These are phyloP conservation scores for Draba incana DNA, from an alignment of 345 rosid species.

Conservation along the genomic window DNA sequence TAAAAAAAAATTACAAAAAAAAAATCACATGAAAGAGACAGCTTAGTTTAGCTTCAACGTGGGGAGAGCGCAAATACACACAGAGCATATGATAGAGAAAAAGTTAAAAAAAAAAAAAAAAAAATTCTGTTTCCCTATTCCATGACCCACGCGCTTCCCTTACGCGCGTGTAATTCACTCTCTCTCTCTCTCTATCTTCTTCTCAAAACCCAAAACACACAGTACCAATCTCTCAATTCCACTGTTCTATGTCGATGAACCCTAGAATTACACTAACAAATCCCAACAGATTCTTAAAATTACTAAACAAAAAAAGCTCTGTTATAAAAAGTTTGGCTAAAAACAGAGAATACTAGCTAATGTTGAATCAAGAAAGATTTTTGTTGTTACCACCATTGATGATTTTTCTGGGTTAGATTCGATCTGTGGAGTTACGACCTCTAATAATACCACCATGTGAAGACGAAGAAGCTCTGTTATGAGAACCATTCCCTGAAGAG, in stretches of 20 bases:
- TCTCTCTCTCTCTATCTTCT: background rate
- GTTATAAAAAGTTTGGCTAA: background rate
- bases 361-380: constrained; percentile 11
- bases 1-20: background rate
- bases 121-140: constrained; percentile 7
- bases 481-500: constrained; percentile 38
- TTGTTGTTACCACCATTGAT: constrained; percentile 28
- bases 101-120: background rate
- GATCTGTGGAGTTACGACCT: constrained; percentile 40
- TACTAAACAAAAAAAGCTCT: background rate
- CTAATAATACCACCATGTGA: constrained; percentile 28
- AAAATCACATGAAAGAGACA: constrained; percentile 44
- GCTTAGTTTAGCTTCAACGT: constrained; percentile 45
- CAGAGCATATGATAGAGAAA: constrained; percentile 20
- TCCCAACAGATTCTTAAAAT: constrained; percentile 9
- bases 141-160: constrained; percentile 32
- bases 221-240: background rate
- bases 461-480: constrained; percentile 7
- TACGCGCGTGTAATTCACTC: constrained; percentile 24
- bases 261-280: constrained; percentile 23
- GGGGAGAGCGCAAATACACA: constrained; percentile 42
- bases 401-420: constrained; percentile 24
- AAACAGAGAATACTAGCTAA: constrained; percentile 1
- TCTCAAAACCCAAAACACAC: constrained; percentile 3
- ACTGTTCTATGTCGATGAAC: constrained; percentile 35